Conservation (phyloP, 2,329 filamentous ascomycete species). For the Coniochaeta sp. region DNA sequence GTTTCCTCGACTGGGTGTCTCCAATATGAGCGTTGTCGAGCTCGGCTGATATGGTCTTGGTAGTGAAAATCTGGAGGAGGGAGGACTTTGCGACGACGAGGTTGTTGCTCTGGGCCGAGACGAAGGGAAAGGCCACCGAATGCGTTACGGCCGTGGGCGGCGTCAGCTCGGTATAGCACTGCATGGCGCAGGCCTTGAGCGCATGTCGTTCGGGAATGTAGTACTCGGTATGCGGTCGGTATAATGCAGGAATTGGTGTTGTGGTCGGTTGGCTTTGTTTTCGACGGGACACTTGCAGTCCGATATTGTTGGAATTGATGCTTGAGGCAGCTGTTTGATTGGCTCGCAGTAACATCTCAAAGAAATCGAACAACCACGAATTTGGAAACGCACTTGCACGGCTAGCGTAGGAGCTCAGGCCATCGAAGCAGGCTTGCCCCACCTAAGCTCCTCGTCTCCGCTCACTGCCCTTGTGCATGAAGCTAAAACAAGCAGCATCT, state of each 20-base stretch:
- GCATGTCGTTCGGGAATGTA: constrained; percentile 16
- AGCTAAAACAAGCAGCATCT: neutral
- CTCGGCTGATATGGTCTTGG: constrained; percentile 60
- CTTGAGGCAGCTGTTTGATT: neutral
- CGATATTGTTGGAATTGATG: neutral
- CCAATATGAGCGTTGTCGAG: constrained; percentile 31
- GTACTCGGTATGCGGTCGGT: neutral
- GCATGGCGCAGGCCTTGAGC: constrained; percentile 51
- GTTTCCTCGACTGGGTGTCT: constrained; percentile 29
- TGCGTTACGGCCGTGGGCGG: constrained; percentile 92
- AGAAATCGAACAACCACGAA: neutral
- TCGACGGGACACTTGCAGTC: neutral
- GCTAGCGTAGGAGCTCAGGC: neutral
- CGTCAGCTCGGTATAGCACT: constrained; percentile 94
- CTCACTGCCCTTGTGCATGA: neutral
- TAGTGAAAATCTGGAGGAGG: constrained; percentile 82
- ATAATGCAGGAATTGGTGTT: neutral
- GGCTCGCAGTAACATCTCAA: neutral
- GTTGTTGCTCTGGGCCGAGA: constrained; percentile 69
- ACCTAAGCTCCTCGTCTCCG: constrained; percentile 9
- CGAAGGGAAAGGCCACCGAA: constrained; percentile 72
- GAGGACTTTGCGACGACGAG: constrained; percentile 89
- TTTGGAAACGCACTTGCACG: neutral
- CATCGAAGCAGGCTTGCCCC: constrained; percentile 2
- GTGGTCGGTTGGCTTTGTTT: neutral